Evolutionary conservation across 176 grass and related monocot species (phyloP).

Genomic region (Rhynchospora breviuscula): DNA sequence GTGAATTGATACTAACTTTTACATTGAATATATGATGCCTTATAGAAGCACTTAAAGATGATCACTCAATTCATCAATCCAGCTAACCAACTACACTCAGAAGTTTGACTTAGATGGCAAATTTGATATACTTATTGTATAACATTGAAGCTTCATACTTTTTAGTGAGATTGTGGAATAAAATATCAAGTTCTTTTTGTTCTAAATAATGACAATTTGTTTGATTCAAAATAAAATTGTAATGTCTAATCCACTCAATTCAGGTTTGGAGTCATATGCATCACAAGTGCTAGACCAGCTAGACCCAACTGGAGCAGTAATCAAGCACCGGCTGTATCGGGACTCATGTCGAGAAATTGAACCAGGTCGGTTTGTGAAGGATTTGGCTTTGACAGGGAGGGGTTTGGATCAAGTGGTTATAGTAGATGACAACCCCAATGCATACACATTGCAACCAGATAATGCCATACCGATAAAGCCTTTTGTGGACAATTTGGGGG

Average conservation of each 20-base stretch:
- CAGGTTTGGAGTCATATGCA: conserved; percentile 59
- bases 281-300: conserved; percentile 67
- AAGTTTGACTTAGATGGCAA: neutral
- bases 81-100: neutral
- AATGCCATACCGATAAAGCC: conserved; percentile 63
- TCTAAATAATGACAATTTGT: neutral
- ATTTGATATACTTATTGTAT: neutral
- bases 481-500: conserved; percentile 52
- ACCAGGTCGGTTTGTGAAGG: conserved; percentile 84
- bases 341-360: conserved; percentile 55
- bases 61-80: neutral
- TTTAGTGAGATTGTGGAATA: neutral
- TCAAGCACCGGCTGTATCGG: conserved; percentile 74
- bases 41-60: neutral
- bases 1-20: neutral
- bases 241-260: neutral
- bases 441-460: conserved; percentile 67
- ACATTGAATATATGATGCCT: neutral
- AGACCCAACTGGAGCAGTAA: conserved; percentile 44
- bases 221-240: neutral
- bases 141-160: neutral
- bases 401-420: conserved; percentile 48
- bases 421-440: conserved; percentile 86
- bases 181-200: too few species aligned
- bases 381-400: conserved; percentile 54